Conservation (phyloP, 768 basidiomycete genomes). For the Xanthoconium stramineum region DNA sequence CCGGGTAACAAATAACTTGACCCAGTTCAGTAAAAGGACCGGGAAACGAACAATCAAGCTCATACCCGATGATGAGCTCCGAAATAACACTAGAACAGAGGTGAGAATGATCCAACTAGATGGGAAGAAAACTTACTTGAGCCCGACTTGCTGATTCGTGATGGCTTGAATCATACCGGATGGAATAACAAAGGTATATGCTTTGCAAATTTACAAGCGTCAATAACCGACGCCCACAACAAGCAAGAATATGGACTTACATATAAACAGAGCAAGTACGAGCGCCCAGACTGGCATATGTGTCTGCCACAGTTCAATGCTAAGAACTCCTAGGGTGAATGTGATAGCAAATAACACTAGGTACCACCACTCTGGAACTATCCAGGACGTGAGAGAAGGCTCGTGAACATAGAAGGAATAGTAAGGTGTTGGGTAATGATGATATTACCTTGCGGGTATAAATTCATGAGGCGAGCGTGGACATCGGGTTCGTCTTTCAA, state of each 20-base stretch:
- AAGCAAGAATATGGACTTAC: slow-evolving; percentile 39
- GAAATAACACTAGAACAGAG: slow-evolving; percentile 53
- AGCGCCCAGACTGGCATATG: slow-evolving; percentile 68
- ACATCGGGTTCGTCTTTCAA: slow-evolving; percentile 80
- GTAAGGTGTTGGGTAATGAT: background rate
- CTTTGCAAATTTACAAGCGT: slow-evolving; percentile 15
- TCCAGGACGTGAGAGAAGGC: no score
- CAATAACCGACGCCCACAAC: no score
- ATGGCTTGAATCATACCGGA: slow-evolving; percentile 69
- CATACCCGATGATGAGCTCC: slow-evolving; percentile 68
- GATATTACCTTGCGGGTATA: slow-evolving; percentile 48
- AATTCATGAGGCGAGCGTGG: slow-evolving; percentile 77
- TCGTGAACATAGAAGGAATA: background rate
- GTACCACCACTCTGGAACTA: slow-evolving; percentile 87
- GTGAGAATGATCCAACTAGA: background rate
- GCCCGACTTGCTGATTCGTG: slow-evolving; percentile 75
- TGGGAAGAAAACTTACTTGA: slow-evolving; percentile 36
- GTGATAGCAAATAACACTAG: slow-evolving; percentile 63
- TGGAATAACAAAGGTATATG: slow-evolving; percentile 46
- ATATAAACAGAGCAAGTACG: slow-evolving; percentile 58
- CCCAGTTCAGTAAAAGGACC: background rate
- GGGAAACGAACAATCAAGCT: background rate
- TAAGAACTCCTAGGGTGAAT: slow-evolving; percentile 65
- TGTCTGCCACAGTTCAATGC: slow-evolving; percentile 73
- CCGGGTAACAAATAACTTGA: slow-evolving; percentile 68